Percentiles rank a stretch among this genome's conserved stretches.
phyloP scores from a whole-genome alignment of 2,329 filamentous ascomycete genomes.

The Microascus cirrosus region DNA sequence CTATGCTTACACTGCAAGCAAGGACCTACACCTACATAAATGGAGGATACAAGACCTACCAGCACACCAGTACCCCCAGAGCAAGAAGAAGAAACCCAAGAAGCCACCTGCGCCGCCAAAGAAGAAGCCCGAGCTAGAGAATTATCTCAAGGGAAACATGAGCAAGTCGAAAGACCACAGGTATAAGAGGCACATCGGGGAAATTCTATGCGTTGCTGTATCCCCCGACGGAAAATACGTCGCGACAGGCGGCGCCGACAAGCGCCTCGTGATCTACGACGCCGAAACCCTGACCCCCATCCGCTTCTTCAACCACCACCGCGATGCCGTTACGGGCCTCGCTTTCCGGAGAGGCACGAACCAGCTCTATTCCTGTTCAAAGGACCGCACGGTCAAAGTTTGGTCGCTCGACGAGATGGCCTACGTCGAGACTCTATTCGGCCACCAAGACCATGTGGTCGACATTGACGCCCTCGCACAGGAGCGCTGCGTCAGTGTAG shows the following conservation, averaged over 20 bases:
- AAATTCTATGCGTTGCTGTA: constrained; percentile 75
- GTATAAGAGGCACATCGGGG: constrained; percentile 67
- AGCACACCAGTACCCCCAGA: constrained; percentile 47
- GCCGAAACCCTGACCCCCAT: constrained; percentile 67
- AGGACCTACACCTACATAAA: constrained; percentile 75
- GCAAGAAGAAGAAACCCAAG: constrained; percentile 46
- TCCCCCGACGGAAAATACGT: constrained; percentile 85
- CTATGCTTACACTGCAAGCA: constrained; percentile 79
- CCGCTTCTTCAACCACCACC: constrained; percentile 81
- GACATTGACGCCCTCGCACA: constrained; percentile 74
- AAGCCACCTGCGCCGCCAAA: constrained; percentile 46
- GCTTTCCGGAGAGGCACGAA: constrained; percentile 82
- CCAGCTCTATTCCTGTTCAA: constrained; percentile 83
- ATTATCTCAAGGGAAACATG: constrained; percentile 50
- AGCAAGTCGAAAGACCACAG: constrained; percentile 49
- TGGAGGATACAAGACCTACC: constrained; percentile 70
- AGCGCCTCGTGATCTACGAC: constrained; percentile 79
- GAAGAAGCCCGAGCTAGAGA: constrained; percentile 51
- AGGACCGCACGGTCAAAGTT: constrained; percentile 88
- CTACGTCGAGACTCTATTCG: constrained; percentile 92
- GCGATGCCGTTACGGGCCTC: constrained; percentile 74
- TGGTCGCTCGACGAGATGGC: constrained; percentile 89
- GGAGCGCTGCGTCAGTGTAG: constrained; percentile 85
- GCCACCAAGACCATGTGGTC: constrained; percentile 84
- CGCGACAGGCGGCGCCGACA: constrained; percentile 79